These are phyloP conservation scores for Irpex sp. DNA, from an alignment of 1,284 basidiomycete genomes.

Conservation along the genomic window DNA sequence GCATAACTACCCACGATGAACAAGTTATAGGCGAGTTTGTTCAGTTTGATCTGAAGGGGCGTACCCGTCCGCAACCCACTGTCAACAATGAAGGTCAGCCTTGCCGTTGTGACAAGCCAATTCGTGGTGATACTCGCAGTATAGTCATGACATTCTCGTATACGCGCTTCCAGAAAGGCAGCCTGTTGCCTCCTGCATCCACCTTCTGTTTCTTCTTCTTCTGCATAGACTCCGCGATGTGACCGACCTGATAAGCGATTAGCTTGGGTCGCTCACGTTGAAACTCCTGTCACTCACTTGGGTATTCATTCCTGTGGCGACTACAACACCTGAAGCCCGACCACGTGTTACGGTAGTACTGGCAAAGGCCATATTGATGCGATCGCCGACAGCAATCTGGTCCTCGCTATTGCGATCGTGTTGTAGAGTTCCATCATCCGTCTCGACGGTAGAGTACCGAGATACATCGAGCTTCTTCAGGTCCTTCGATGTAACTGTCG, in stretches of 20 bases:
- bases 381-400: constrained; percentile 48
- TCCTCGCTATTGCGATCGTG: constrained; percentile 19
- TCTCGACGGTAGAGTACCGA: neutral
- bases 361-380: constrained; percentile 52
- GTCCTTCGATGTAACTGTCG: neutral
- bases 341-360: constrained; percentile 67
- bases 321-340: constrained; percentile 54
- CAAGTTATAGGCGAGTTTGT: constrained; percentile 59
- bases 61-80: constrained; percentile 27
- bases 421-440: constrained; percentile 1
- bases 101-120: neutral
- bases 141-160: neutral
- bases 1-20: constrained; percentile 33
- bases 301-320: constrained; percentile 64
- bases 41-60: constrained; percentile 59
- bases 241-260: constrained; percentile 40
- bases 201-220: constrained; percentile 6
- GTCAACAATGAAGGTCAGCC: neutral
- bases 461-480: neutral
- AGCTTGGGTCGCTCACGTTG: no score
- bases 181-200: neutral
- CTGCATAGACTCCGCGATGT: constrained; percentile 38
- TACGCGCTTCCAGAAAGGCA: constrained; percentile 16
- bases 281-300: constrained; percentile 14
- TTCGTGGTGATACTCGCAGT: neutral